Evolutionary conservation across 164 flowering plant species (phyloP).

Genomic region (Vitis rotundifolia): DNA sequence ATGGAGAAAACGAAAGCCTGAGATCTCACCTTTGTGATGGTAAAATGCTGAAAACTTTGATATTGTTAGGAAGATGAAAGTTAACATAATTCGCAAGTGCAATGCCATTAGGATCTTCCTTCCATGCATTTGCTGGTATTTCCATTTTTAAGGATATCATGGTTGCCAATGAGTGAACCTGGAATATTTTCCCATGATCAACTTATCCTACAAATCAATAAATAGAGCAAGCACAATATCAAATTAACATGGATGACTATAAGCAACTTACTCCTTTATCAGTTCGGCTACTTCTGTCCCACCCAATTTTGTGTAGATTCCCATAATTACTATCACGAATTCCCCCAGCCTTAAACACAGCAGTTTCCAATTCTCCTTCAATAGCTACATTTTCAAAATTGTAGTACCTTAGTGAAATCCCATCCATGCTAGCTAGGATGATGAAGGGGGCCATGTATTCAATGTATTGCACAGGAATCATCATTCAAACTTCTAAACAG

Average conservation of each 20-base stretch:
- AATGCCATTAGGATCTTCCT: conserved; percentile 70
- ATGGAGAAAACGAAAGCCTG: not conserved
- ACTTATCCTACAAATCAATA: not conserved
- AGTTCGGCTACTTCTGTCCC: conserved; percentile 96
- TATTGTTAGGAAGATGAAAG: conserved; percentile 59
- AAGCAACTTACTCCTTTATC: conserved; percentile 80
- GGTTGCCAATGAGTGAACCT: conserved; percentile 95
- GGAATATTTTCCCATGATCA: not conserved
- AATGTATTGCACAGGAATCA: not conserved
- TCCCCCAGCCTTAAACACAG: conserved; percentile 87
- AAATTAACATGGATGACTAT: not conserved
- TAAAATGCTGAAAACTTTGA: conserved; percentile 83
- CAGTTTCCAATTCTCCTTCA: conserved; percentile 78
- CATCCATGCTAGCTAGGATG: conserved; percentile 14
- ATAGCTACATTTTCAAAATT: conserved; percentile 57
- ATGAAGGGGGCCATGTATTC: conserved; percentile 1
- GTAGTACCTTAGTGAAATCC: conserved; percentile 24
- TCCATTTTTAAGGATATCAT: conserved; percentile 88
- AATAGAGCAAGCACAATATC: not conserved
- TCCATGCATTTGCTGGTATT: conserved; percentile 86
- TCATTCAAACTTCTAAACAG: not conserved
- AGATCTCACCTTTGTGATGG: conserved; percentile 73
- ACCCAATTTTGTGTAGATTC: conserved; percentile 70
- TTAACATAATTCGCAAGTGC: conserved; percentile 66
- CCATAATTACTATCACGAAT: conserved; percentile 83